phyloP scores from a whole-genome alignment of 2,329 filamentous ascomycete genomes.

The Aureobasidium sp. region DNA sequence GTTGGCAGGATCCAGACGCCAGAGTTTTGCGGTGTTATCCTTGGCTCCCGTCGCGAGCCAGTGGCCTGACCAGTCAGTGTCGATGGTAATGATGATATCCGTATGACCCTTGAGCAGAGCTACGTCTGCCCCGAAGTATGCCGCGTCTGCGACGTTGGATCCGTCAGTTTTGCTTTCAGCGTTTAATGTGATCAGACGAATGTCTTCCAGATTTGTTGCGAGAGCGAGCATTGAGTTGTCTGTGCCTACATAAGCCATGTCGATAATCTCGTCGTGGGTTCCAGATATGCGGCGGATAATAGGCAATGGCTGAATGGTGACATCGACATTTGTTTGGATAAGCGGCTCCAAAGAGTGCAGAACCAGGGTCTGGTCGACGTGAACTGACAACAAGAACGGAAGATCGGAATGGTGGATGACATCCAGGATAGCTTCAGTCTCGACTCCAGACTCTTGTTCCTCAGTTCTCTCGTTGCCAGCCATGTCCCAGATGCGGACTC shows the following conservation, averaged over 20 bases:
- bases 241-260: slow-evolving; percentile 76
- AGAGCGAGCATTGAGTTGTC: slow-evolving; percentile 78
- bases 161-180: slow-evolving; percentile 28
- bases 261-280: slow-evolving; percentile 96
- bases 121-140: slow-evolving; percentile 84
- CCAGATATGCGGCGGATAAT: slow-evolving; percentile 77
- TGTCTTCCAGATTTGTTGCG: slow-evolving; percentile 90
- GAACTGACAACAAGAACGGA: slow-evolving; percentile 70
- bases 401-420: slow-evolving; percentile 60
- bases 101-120: slow-evolving; percentile 81
- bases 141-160: slow-evolving; percentile 20
- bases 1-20: slow-evolving; percentile 72
- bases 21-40: slow-evolving; percentile 88
- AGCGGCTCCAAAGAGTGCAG: slow-evolving; percentile 56
- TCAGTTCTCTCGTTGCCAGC: slow-evolving; percentile 71
- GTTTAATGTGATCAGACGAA: slow-evolving; percentile 72
- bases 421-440: slow-evolving; percentile 63
- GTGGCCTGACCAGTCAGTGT: slow-evolving; percentile 92
- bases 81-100: slow-evolving; percentile 91
- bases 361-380: slow-evolving; percentile 81
- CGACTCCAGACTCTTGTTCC: slow-evolving; percentile 57
- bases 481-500: slow-evolving; percentile 74
- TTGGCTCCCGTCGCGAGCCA: slow-evolving; percentile 96
- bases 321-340: slow-evolving; percentile 27
- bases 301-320: slow-evolving; percentile 49